These are phyloP conservation scores for Gaillardinia entomophila DNA, from an alignment of 805 yeast species.

Conservation along the genomic window DNA sequence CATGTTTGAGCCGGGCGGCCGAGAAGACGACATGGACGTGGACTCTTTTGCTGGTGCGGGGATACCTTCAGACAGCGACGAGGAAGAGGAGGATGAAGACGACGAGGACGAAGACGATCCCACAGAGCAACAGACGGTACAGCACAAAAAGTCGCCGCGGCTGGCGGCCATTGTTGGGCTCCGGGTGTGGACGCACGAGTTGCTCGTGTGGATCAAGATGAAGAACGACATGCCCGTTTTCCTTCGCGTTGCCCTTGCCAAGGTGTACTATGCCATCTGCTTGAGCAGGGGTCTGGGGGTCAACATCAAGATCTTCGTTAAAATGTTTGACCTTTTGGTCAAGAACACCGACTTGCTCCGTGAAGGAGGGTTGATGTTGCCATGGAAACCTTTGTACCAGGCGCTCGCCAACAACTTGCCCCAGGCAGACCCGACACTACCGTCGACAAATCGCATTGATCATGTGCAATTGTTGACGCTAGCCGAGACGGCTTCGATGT, in stretches of 20 bases:
- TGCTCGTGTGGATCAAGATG: constrained; percentile 70
- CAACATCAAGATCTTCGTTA: constrained; percentile 54
- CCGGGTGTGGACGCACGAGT: constrained; percentile 82
- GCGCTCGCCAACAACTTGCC: constrained; percentile 30
- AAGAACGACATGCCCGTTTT: constrained; percentile 73
- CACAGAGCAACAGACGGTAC: constrained; percentile 31
- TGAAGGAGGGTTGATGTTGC: constrained; percentile 38
- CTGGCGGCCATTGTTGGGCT: constrained; percentile 72
- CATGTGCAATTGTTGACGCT: too few species aligned
- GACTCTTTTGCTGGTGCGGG: constrained; percentile 22
- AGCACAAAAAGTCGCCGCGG: constrained; percentile 50
- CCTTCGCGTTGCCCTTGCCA: constrained; percentile 54
- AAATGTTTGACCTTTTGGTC: constrained; percentile 55
- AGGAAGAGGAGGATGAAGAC: constrained; percentile 39
- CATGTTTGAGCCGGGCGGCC: constrained; percentile 29
- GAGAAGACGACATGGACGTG: constrained; percentile 6
- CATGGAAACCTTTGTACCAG: constrained; percentile 44
- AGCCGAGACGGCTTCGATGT: constrained; percentile 50
- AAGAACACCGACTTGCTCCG: constrained; percentile 36
- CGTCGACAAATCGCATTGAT: too few species aligned
- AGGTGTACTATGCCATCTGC: constrained; percentile 66
- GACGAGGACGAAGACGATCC: constrained; percentile 33
- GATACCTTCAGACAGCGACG: constrained; percentile 33
- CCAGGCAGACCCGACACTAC: constrained; percentile 12
- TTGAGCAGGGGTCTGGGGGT: constrained; percentile 68